phyloP scores from a whole-genome alignment of 352 stramenopile species.

The Phytophthora sp. region DNA sequence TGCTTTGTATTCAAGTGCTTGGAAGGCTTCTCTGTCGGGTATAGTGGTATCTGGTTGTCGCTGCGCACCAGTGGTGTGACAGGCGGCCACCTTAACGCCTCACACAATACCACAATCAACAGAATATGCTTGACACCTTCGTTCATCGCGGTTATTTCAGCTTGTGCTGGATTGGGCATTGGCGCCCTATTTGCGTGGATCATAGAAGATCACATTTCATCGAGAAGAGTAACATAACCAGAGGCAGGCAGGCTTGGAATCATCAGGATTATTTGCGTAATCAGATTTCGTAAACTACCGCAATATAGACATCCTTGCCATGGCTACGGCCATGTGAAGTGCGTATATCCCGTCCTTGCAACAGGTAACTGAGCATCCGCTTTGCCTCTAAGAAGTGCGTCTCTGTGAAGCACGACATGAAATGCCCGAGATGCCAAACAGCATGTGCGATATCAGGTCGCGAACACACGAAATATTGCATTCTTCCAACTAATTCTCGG shows the following conservation, averaged over 20 bases:
- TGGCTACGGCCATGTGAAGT: neutral
- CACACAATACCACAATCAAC: too few relatives aligned
- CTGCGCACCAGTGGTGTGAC: too few relatives aligned
- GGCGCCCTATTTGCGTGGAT: too few relatives aligned
- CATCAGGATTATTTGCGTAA: neutral
- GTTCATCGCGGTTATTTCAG: too few relatives aligned
- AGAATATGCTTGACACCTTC: too few relatives aligned
- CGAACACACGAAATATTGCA: neutral
- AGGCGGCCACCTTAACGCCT: too few relatives aligned
- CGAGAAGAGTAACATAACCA: neutral
- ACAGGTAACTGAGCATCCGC: neutral
- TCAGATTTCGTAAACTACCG: neutral
- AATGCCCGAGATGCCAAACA: neutral
- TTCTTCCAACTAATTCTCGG: neutral
- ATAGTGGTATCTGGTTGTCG: too few relatives aligned
- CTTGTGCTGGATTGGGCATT: too few relatives aligned
- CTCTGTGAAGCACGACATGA: neutral
- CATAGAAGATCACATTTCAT: neutral
- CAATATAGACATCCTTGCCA: neutral
- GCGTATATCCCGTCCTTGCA: neutral
- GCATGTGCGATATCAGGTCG: neutral
- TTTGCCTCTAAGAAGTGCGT: neutral
- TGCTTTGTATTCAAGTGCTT: too few relatives aligned
- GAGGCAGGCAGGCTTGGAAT: neutral
- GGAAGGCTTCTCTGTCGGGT: too few relatives aligned